Conservation (phyloP, 805 yeast genomes). For the Phaffomyces opuntiae region DNA sequence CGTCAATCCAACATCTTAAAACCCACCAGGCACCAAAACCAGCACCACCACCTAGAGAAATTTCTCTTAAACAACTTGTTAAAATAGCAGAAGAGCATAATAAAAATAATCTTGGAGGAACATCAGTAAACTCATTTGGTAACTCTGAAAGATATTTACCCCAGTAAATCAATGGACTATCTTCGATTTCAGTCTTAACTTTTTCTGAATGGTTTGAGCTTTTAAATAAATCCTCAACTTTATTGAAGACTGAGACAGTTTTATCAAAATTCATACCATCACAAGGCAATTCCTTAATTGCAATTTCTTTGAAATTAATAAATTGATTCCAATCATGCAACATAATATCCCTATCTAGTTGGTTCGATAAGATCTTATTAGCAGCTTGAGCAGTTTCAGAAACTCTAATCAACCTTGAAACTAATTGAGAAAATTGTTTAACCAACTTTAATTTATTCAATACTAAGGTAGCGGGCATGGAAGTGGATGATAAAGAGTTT, state of each 20-base stretch:
- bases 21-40: slow-evolving; percentile 75
- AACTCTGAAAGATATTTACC: slow-evolving; percentile 33
- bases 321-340: slow-evolving; percentile 46
- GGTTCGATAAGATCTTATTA: slow-evolving; percentile 36
- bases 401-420: slow-evolving; percentile 48
- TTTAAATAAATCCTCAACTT: slow-evolving; percentile 28
- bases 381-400: slow-evolving; percentile 48
- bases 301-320: slow-evolving; percentile 40
- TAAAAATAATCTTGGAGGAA: slow-evolving; percentile 49
- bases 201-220: slow-evolving; percentile 4
- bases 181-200: slow-evolving; percentile 2
- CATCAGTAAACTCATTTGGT: slow-evolving; percentile 41
- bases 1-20: slow-evolving; percentile 69
- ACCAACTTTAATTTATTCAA: slow-evolving; percentile 49
- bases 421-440: slow-evolving; percentile 42
- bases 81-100: slow-evolving; percentile 46
- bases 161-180: slow-evolving; percentile 16
- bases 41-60: slow-evolving; percentile 49
- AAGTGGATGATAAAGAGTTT: slow-evolving; percentile 29
- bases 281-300: slow-evolving; percentile 47
- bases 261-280: slow-evolving; percentile 26
- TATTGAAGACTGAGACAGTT: slow-evolving; percentile 30
- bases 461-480: slow-evolving; percentile 44
- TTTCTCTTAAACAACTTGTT: slow-evolving; percentile 55
- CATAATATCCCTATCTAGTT: slow-evolving; percentile 43